A percentile compares a stretch with the other conserved stretches of the same genome.
phyloP scores from a whole-genome alignment of 2,329 filamentous ascomycete species.

The Colletotrichum ledebouriae region DNA sequence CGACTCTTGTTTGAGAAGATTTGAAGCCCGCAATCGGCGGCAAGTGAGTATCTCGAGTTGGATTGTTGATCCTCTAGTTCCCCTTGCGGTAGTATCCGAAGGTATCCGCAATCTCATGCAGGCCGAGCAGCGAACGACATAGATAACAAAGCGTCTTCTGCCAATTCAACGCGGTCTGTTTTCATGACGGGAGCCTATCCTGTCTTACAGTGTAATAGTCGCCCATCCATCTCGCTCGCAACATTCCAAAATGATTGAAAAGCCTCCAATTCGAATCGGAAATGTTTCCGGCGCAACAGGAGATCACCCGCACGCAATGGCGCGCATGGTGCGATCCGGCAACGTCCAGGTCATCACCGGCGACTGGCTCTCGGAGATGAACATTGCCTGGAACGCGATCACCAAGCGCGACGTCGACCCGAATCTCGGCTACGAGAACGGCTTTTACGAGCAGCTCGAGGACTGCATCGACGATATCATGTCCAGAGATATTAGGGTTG shows the following conservation, averaged over 20 bases:
- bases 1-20: not conserved
- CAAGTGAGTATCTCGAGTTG: not conserved
- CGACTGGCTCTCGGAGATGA: conserved; percentile 61
- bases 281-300: conserved; percentile 50
- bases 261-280: conserved; percentile 43
- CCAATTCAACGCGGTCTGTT: no score
- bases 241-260: conserved; percentile 46
- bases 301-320: conserved; percentile 52
- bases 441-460: conserved; percentile 49
- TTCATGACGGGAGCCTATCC: no score
- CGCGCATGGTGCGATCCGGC: conserved; percentile 49
- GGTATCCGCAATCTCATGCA: not conserved
- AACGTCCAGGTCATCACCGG: conserved; percentile 54
- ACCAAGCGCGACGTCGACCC: conserved; percentile 45
- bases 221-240: not conserved
- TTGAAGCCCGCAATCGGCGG: conserved; percentile 2
- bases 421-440: conserved; percentile 36
- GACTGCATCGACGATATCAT: conserved; percentile 54
- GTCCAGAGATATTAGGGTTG: conserved; percentile 51
- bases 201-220: not conserved
- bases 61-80: no score
- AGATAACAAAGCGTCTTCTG: no score
- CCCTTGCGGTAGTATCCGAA: not conserved
- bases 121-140: not conserved
- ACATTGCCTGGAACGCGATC: conserved; percentile 62